These are phyloP conservation scores for Camellia sinensis DNA, from an alignment of 148 eudicot species.

Conservation along the genomic window DNA sequence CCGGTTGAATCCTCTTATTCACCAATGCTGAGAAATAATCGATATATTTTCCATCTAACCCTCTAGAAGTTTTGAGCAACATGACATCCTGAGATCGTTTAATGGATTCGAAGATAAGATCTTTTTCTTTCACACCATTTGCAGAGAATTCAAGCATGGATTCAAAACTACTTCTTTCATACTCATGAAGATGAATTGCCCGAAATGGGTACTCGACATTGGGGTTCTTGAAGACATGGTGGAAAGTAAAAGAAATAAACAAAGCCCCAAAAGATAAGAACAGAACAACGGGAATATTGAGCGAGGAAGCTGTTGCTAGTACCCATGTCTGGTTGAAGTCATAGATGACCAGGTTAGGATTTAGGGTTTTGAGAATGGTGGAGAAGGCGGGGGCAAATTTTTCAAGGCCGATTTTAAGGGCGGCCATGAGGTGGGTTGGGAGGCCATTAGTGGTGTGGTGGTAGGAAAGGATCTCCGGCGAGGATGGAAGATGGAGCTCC, in stretches of 20 bases:
- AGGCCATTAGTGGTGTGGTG: no score
- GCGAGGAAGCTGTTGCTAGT: background rate
- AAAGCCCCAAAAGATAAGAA: background rate
- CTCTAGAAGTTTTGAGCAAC: conserved; percentile 1
- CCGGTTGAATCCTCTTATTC: background rate
- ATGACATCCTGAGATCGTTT: background rate
- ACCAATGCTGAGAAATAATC: background rate
- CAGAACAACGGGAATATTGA: background rate
- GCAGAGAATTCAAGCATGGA: background rate
- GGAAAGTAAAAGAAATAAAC: background rate
- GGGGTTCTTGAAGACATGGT: background rate
- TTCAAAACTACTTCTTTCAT: background rate
- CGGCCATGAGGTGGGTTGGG: no score
- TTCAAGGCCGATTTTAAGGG: no score
- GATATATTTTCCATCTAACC: background rate
- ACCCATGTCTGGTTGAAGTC: conserved; percentile 1
- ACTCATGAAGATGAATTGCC: background rate
- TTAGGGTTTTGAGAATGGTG: background rate
- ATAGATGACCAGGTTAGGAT: background rate
- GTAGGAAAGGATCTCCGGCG: no score
- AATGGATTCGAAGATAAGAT: background rate
- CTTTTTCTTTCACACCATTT: background rate
- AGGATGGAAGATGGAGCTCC: no score
- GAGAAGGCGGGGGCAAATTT: background rate
- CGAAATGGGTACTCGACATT: background rate